phyloP scores from a whole-genome alignment of 1,139 yeast genomes.

The Candida sanyaensis region DNA sequence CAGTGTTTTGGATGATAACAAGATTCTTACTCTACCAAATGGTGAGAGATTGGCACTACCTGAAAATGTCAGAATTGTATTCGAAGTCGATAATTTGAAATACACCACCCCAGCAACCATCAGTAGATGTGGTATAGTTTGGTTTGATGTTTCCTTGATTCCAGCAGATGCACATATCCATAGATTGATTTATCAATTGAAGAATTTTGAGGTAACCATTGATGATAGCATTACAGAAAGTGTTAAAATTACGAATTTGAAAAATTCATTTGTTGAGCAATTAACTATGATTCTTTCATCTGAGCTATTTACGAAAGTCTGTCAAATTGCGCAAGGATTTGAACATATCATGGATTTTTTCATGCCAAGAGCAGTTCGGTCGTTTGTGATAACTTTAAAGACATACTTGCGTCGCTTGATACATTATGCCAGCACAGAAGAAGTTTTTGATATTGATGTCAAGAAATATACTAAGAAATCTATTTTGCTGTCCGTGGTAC shows the following conservation, averaged over 20 bases:
- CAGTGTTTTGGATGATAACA: constrained; percentile 89
- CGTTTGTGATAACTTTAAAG: constrained; percentile 32
- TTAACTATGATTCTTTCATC: background rate
- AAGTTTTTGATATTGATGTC: constrained; percentile 19
- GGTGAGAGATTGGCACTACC: constrained; percentile 84
- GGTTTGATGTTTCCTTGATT: constrained; percentile 50
- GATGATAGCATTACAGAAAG: constrained; percentile 8
- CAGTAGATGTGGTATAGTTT: constrained; percentile 89
- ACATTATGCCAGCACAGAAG: constrained; percentile 12
- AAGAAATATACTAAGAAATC: constrained; percentile 36
- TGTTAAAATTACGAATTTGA: background rate
- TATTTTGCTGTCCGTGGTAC: constrained; percentile 48
- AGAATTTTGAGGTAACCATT: constrained; percentile 8
- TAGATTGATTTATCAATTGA: constrained; percentile 26
- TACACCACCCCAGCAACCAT: constrained; percentile 89
- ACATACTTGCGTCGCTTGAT: constrained; percentile 25
- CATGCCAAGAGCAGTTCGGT: constrained; percentile 36
- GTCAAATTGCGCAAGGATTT: constrained; percentile 18
- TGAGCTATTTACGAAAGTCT: background rate
- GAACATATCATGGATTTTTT: constrained; percentile 60
- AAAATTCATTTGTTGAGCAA: background rate
- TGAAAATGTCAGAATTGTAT: constrained; percentile 60
- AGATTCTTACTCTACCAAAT: constrained; percentile 76
- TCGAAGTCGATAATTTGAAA: constrained; percentile 71
- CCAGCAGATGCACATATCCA: constrained; percentile 21